phyloP scores from a whole-genome alignment of 768 basidiomycete species.

The Hygrophorus russula region DNA sequence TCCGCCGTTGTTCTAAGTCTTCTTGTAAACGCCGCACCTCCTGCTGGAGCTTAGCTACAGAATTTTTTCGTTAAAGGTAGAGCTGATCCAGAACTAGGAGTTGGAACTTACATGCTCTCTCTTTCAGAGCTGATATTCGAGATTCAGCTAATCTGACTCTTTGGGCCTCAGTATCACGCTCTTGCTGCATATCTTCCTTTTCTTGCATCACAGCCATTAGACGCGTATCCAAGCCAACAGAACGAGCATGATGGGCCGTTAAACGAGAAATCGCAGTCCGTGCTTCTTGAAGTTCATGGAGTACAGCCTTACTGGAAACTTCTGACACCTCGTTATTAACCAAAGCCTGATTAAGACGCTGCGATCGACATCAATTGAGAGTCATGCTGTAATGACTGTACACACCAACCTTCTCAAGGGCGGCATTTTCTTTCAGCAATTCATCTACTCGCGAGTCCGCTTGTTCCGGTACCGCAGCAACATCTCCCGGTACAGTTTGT shows the following conservation, averaged over 20 bases:
- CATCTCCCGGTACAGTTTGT: neutral
- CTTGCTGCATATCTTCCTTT: slow-evolving; percentile 77
- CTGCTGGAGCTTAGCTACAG: slow-evolving; percentile 53
- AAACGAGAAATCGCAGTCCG: slow-evolving; percentile 55
- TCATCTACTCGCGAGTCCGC: slow-evolving; percentile 15
- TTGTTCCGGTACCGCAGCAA: neutral
- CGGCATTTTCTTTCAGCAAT: slow-evolving; percentile 45
- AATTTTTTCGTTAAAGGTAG: slow-evolving; percentile 1
- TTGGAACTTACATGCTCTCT: slow-evolving; percentile 43
- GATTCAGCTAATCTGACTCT: slow-evolving; percentile 59
- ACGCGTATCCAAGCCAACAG: slow-evolving; percentile 59
- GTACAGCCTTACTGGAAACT: slow-evolving; percentile 59
- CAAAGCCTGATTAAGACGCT: slow-evolving; percentile 73
- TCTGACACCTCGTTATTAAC: slow-evolving; percentile 78
- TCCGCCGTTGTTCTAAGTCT: slow-evolving; percentile 48
- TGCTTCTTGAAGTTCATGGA: slow-evolving; percentile 68
- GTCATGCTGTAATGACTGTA: neutral
- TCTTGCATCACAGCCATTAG: slow-evolving; percentile 58
- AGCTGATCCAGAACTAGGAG: slow-evolving; percentile 9
- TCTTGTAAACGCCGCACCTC: slow-evolving; percentile 59
- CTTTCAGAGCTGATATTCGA: slow-evolving; percentile 50
- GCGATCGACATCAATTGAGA: neutral
- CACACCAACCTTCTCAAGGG: slow-evolving; percentile 44
- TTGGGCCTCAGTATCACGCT: slow-evolving; percentile 60
- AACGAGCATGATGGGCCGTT: slow-evolving; percentile 56